Base-by-base conservation (phyloP, 2,329 filamentous ascomycete genomes). In the Apiospora koreana region DNA sequence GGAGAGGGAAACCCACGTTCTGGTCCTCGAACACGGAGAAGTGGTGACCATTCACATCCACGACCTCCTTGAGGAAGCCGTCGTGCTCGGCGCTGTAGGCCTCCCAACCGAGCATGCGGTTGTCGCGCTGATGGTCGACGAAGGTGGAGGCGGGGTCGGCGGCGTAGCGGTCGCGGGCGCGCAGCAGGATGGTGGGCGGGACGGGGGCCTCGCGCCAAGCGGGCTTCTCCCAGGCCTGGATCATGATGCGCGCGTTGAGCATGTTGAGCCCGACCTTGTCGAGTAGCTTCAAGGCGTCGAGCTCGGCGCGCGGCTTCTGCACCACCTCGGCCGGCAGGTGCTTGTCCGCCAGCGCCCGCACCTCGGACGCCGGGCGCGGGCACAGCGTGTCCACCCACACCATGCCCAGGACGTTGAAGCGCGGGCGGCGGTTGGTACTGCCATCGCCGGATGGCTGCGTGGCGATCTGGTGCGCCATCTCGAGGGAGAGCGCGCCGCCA, bases 301-400 rank as follows among this genome's bases (percentile, higher is more conserved):
- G 76, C 69, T 79, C 73, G 66, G 76, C 76, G 18, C 71, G 68
- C 38, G 76, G 68, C 28, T 75, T 73, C 25, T 72, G 45, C 9
- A 76, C 78, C 48, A 77, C 80, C 38, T 79, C 73, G n/a, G 76
- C 75, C 2, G 77, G 62, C 3, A 74, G 10, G 38, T 68, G 67
- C 43, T 65, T 67, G 41, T 73, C 71, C 68, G 71, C 73, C 18
- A 35, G 28, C 10, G 68, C 31, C 3, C 69, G 69, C 9, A 75
- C 43, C 21, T 73, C 77, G 10, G 66, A 62, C 1, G 76, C 41
- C 12, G 71, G 41, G 68, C 73, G 73, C 6, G 83, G 80, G 66
- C 77, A 88, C 16, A 86, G 77, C 65, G 82, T 86, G 75, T 89
- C 87, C 23, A 89, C 78, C 80, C 88, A 83, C 70, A 89, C 75